phyloP scores from a whole-genome alignment of 495 filamentous ascomycete genomes.

The Parmelia sp. region DNA sequence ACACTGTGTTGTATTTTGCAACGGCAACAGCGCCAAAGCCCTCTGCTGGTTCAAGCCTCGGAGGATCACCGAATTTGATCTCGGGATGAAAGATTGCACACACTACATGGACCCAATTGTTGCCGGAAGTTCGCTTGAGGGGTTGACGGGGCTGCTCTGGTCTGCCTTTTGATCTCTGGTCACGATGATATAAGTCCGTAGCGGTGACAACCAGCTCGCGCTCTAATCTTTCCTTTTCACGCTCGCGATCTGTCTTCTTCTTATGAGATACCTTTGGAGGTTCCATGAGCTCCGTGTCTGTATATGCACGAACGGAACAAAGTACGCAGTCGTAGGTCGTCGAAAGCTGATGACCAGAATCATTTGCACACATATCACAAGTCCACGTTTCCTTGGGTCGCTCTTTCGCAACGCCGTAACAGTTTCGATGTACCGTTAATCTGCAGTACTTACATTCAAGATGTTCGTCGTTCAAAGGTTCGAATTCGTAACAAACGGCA shows the following conservation, averaged over 20 bases:
- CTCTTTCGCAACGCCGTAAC: slow-evolving; percentile 74
- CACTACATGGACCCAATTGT: slow-evolving; percentile 97
- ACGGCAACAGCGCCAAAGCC: slow-evolving; percentile 73
- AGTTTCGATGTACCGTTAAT: slow-evolving; percentile 86
- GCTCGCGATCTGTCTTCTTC: slow-evolving; percentile 90
- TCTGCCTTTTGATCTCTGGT: slow-evolving; percentile 72
- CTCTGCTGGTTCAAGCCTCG: slow-evolving; percentile 74
- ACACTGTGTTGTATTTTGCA: slow-evolving; percentile 61
- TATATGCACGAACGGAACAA: slow-evolving; percentile 64
- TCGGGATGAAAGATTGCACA: slow-evolving; percentile 90
- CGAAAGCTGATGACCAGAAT: slow-evolving; percentile 77
- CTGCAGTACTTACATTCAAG: slow-evolving; percentile 78
- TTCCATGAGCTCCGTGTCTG: slow-evolving; percentile 75
- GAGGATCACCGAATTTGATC: slow-evolving; percentile 80
- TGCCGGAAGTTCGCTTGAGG: slow-evolving; percentile 83
- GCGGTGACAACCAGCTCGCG: slow-evolving; percentile 69
- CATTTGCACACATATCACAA: slow-evolving; percentile 93
- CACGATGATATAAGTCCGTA: slow-evolving; percentile 70
- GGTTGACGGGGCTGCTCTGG: slow-evolving; percentile 83
- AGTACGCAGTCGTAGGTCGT: slow-evolving; percentile 88
- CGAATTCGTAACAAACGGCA: slow-evolving; percentile 71
- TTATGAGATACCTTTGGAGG: slow-evolving; percentile 76
- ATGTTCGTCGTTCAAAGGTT: slow-evolving; percentile 63
- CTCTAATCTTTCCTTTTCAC: slow-evolving; percentile 78
- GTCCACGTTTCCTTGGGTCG: slow-evolving; percentile 77